These are phyloP conservation scores for Aspergillus cristatus DNA, from an alignment of 495 filamentous ascomycete species.

Conservation along the genomic window DNA sequence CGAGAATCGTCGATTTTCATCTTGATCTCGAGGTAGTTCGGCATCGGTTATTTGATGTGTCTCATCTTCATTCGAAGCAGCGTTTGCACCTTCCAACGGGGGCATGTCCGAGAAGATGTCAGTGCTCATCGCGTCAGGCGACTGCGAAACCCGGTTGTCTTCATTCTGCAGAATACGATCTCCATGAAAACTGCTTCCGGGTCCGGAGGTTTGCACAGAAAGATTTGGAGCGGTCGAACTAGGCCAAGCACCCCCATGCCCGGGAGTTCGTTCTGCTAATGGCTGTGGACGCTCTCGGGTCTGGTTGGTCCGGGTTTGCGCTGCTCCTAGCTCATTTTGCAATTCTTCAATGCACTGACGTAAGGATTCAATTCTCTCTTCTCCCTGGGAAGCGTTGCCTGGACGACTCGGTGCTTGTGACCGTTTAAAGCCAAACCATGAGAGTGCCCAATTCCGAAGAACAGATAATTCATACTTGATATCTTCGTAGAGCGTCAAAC, in stretches of 20 bases:
- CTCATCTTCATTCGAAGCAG: constrained; percentile 8
- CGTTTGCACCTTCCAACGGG: constrained; percentile 15
- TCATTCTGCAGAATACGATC: constrained; percentile 26
- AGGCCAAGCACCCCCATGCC: neutral
- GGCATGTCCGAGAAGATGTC: constrained; percentile 23
- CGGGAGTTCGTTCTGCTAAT: neutral
- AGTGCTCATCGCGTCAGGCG: constrained; percentile 28
- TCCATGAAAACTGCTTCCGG: constrained; percentile 11
- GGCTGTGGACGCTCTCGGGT: constrained; percentile 2
- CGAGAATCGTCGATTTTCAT: constrained; percentile 19
- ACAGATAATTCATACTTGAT: constrained; percentile 24
- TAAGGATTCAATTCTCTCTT: constrained; percentile 19
- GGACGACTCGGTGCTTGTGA: constrained; percentile 9
- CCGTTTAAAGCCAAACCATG: constrained; percentile 20
- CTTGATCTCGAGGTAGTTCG: constrained; percentile 8
- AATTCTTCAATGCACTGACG: constrained; percentile 21
- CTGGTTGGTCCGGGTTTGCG: constrained; percentile 10
- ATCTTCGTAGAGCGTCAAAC: constrained; percentile 30
- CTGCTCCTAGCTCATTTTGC: constrained; percentile 22
- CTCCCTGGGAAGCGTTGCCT: constrained; percentile 7
- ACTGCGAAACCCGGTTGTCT: constrained; percentile 29
- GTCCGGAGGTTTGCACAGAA: constrained; percentile 4
- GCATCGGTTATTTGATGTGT: constrained; percentile 9
- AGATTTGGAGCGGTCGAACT: constrained; percentile 6
- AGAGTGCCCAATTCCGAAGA: constrained; percentile 27